Evolutionary conservation across 2,329 filamentous ascomycete species (phyloP).

Genomic region (Fusarium mundagurra): DNA sequence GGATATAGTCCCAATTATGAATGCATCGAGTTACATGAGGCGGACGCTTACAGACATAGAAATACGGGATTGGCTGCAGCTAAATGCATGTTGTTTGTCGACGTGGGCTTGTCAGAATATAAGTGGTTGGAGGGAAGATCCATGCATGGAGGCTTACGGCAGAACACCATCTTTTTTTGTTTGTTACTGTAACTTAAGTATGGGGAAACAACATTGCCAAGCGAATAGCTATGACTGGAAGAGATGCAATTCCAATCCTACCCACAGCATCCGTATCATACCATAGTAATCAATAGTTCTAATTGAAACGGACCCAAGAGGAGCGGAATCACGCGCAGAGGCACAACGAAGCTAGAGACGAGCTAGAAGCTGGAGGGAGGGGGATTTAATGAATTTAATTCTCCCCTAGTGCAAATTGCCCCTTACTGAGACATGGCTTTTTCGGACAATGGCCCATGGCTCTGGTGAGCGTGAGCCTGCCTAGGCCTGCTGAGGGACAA

Average conservation of each 20-base stretch:
- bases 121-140: constrained; percentile 13
- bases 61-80: constrained; percentile 22
- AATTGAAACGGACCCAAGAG: not conserved
- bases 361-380: constrained; percentile 24
- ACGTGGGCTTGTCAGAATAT: constrained; percentile 12
- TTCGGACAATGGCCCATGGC: not conserved
- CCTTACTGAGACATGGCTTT: constrained; percentile 26
- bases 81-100: constrained; percentile 1
- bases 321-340: constrained; percentile 29
- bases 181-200: not conserved
- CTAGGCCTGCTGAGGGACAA: not conserved
- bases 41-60: constrained; percentile 21
- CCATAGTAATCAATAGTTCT: constrained; percentile 17
- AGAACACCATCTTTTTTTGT: constrained; percentile 24
- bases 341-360: constrained; percentile 23
- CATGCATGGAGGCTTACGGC: constrained; percentile 27
- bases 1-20: constrained; percentile 1
- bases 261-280: not conserved
- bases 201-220: not conserved
- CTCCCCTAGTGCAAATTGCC: constrained; percentile 4
- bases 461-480: not conserved
- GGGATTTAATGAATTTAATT: not conserved
- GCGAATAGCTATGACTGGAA: not conserved
- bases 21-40: constrained; percentile 27
- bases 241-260: constrained; percentile 1